Evolutionary conservation across 2,329 filamentous ascomycete genomes (phyloP).

Genomic region (Aureobasidium namibiae): DNA sequence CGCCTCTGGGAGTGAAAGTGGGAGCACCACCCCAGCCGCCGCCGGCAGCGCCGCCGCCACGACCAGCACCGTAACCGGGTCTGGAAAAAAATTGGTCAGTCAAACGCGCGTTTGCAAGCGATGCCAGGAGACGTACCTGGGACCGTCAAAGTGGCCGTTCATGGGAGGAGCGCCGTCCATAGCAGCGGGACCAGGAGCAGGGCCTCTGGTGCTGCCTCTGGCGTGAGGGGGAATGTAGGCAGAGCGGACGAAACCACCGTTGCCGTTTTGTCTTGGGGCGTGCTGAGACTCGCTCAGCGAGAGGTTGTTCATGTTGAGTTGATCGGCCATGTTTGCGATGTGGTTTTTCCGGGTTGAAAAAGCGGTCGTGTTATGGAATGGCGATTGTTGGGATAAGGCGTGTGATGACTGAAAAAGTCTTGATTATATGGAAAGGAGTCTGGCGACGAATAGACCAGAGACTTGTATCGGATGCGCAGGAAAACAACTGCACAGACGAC

Average conservation of each 20-base stretch:
- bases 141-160: conserved; percentile 51
- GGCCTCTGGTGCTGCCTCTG: conserved; percentile 49
- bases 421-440: conserved; percentile 5
- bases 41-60: conserved; percentile 38
- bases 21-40: conserved; percentile 47
- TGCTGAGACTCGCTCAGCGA: conserved; percentile 60
- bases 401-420: background rate
- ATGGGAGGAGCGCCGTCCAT: conserved; percentile 25
- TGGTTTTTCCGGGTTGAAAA: background rate
- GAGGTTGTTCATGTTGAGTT: conserved; percentile 74
- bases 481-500: conserved; percentile 11
- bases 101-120: background rate
- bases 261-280: conserved; percentile 39
- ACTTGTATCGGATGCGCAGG: conserved; percentile 10
- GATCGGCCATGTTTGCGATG: conserved; percentile 57
- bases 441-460: background rate
- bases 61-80: conserved; percentile 33
- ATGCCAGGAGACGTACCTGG: conserved; percentile 19
- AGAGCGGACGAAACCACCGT: conserved; percentile 48
- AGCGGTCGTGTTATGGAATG: background rate
- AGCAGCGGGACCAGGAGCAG: conserved; percentile 27
- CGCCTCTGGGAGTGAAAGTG: conserved; percentile 46
- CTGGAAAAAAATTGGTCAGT: conserved; percentile 21
- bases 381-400: conserved; percentile 4
- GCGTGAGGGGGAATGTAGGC: conserved; percentile 81